Evolutionary conservation across 2,329 filamentous ascomycete genomes (phyloP).

Genomic region (Sclerotinia sclerotiorum): DNA sequence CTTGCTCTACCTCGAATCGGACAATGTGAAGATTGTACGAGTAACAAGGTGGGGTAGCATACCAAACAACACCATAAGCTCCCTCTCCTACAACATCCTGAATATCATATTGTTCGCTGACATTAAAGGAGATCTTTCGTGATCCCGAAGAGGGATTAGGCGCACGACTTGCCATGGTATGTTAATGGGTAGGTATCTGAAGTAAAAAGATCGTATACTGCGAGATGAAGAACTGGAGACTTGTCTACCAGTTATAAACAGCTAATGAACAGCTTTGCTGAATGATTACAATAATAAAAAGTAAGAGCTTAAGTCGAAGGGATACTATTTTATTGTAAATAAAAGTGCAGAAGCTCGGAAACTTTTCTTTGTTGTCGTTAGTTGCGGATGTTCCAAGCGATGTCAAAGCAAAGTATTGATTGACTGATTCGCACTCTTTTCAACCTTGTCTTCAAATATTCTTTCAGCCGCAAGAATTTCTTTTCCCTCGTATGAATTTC

Average conservation of each 20-base stretch:
- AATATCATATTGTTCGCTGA: slow-evolving; percentile 99
- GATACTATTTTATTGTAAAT: slow-evolving; percentile 5
- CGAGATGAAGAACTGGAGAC: slow-evolving; percentile 5
- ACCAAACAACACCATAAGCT: slow-evolving; percentile 98
- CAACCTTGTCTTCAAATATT: slow-evolving; percentile 6
- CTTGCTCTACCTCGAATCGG: background rate
- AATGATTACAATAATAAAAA: background rate
- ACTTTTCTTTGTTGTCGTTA: slow-evolving; percentile 23
- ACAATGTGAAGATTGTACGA: background rate
- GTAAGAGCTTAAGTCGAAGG: background rate
- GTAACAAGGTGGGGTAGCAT: slow-evolving; percentile 36
- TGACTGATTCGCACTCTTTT: background rate
- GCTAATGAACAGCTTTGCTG: slow-evolving; percentile 4
- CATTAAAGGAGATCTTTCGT: slow-evolving; percentile 99
- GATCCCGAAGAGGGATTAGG: slow-evolving; percentile 54
- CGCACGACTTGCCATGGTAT: slow-evolving; percentile 50
- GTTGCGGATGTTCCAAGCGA: slow-evolving; percentile 12
- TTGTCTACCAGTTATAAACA: slow-evolving; percentile 13
- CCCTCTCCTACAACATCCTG: slow-evolving; percentile 99
- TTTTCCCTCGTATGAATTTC: background rate
- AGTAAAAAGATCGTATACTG: slow-evolving; percentile 6
- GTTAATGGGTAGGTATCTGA: slow-evolving; percentile 1
- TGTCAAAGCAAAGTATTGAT: slow-evolving; percentile 22
- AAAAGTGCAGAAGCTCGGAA: slow-evolving; percentile 6
- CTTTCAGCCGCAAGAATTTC: slow-evolving; percentile 4